These are phyloP conservation scores for Nemania sp. DNA, from an alignment of 2,329 filamentous ascomycete genomes.

Conservation along the genomic window DNA sequence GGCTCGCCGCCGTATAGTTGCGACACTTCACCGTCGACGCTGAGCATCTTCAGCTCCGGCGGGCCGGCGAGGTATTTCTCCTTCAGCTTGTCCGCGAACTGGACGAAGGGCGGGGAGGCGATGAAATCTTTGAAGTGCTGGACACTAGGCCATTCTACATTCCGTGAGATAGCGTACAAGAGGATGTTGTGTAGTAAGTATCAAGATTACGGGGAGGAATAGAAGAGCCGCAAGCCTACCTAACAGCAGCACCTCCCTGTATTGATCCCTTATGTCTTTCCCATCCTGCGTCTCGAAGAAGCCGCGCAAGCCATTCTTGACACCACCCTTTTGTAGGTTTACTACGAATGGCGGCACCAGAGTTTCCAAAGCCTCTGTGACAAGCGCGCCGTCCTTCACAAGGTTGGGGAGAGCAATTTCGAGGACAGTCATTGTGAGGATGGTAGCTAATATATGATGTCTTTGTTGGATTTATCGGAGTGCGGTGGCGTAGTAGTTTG, in stretches of 20 bases:
- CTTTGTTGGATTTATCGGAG: not conserved
- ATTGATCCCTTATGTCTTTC: slow-evolving; percentile 18
- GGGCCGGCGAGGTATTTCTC: slow-evolving; percentile 4
- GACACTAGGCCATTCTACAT: slow-evolving; percentile 18
- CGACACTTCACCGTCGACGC: slow-evolving; percentile 9
- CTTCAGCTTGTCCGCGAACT: slow-evolving; percentile 5
- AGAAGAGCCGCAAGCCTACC: slow-evolving; percentile 4
- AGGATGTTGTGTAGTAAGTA: not conserved
- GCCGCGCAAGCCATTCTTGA: slow-evolving; percentile 11
- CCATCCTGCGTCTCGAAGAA: slow-evolving; percentile 28
- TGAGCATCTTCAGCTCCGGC: slow-evolving; percentile 20
- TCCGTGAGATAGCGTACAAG: not conserved
- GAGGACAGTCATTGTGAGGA: slow-evolving; percentile 29
- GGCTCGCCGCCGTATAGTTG: slow-evolving; percentile 8
- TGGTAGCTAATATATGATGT: not conserved
- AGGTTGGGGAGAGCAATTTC: slow-evolving; percentile 24
- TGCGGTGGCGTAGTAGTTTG: not conserved
- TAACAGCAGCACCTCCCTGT: slow-evolving; percentile 20
- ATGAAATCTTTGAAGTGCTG: slow-evolving; percentile 25
- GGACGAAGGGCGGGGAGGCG: slow-evolving; percentile 3
- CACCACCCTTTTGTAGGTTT: not conserved
- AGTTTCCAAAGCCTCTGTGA: slow-evolving; percentile 3
- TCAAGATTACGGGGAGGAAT: too few species aligned
- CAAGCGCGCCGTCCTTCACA: slow-evolving; percentile 23
- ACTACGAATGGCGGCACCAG: not conserved